Percentiles rank a stretch among this genome's conserved stretches.
Evolutionary conservation across 495 filamentous ascomycete genomes (phyloP).

Genomic region (Pyronema domesticum): DNA sequence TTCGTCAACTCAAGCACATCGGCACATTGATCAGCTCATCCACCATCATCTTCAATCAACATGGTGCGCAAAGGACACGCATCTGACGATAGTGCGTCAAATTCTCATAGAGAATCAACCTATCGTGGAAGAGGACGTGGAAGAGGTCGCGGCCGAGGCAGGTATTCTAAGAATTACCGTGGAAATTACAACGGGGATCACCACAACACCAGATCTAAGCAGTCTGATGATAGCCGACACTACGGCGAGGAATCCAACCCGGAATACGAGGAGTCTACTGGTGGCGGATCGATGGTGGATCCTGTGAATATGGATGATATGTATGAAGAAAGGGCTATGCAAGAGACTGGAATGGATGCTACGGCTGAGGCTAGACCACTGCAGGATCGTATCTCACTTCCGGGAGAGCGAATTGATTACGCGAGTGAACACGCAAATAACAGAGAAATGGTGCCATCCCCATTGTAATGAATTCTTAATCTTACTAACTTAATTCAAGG

Average conservation of each 20-base stretch:
- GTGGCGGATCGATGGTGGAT: not conserved
- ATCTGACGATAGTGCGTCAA: constrained; percentile 2
- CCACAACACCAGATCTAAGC: not conserved
- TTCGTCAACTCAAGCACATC: not conserved
- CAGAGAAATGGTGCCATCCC: constrained; percentile 1
- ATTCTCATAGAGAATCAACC: constrained; percentile 3
- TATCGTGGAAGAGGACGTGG: constrained; percentile 2
- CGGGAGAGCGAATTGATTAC: not conserved
- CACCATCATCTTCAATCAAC: not conserved
- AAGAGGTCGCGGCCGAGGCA: not conserved
- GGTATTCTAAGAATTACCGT: constrained; percentile 5
- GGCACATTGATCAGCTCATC: not conserved
- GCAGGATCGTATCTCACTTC: constrained; percentile 2
- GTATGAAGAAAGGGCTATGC: not conserved
- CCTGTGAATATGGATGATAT: constrained; percentile 1
- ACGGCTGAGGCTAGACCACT: not conserved
- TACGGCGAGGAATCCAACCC: not conserved
- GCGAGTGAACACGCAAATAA: not conserved
- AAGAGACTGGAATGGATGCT: not conserved
- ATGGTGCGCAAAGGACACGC: constrained; percentile 4
- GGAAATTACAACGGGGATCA: not conserved
- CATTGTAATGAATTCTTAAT: not conserved
- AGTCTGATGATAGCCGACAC: not conserved
- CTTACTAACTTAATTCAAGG: not conserved
- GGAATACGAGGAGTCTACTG: not conserved